phyloP scores from a whole-genome alignment of 192 early-diverging fungal genomes.

The Ambispora gerdemannii region DNA sequence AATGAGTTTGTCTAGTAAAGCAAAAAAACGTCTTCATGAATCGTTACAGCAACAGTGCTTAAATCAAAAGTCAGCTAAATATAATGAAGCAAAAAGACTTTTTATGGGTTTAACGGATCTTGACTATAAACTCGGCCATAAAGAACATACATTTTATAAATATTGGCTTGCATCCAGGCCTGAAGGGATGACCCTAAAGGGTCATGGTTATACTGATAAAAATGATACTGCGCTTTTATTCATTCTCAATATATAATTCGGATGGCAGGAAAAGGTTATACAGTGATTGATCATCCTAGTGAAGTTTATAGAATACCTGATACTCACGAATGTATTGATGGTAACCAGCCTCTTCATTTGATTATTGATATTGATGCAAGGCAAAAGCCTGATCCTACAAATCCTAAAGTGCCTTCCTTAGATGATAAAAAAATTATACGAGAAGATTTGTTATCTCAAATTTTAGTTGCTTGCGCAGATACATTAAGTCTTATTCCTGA shows the following conservation, averaged over 20 bases:
- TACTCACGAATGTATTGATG: constrained; percentile 10
- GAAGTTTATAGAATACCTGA: constrained; percentile 20
- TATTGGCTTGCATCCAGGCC: constrained; percentile 14
- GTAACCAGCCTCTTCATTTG: constrained; percentile 8
- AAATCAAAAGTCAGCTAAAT: constrained; percentile 13
- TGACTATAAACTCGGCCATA: constrained; percentile 7
- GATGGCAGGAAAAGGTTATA: constrained; percentile 11
- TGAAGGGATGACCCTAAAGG: too few relatives aligned
- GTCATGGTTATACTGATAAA: not conserved
- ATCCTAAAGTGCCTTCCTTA: constrained; percentile 27
- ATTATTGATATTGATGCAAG: constrained; percentile 9
- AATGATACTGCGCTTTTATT: constrained; percentile 23
- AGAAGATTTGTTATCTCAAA: constrained; percentile 18
- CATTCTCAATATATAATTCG: constrained; percentile 27
- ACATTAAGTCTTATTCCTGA: not conserved
- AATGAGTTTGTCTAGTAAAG: constrained; percentile 20
- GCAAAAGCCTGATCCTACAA: constrained; percentile 20
- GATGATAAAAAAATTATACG: constrained; percentile 9
- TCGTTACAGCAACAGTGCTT: constrained; percentile 16
- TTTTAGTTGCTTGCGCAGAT: not conserved
- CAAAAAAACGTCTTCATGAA: constrained; percentile 21
- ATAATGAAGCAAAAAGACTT: constrained; percentile 13
- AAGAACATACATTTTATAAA: constrained; percentile 23
- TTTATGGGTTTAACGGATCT: constrained; percentile 19
- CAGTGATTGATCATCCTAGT: constrained; percentile 19